A percentile compares a stretch with the other conserved stretches of the same genome.
phyloP scores from a whole-genome alignment of 2,329 filamentous ascomycete species.

The Pseudocercospora musae region DNA sequence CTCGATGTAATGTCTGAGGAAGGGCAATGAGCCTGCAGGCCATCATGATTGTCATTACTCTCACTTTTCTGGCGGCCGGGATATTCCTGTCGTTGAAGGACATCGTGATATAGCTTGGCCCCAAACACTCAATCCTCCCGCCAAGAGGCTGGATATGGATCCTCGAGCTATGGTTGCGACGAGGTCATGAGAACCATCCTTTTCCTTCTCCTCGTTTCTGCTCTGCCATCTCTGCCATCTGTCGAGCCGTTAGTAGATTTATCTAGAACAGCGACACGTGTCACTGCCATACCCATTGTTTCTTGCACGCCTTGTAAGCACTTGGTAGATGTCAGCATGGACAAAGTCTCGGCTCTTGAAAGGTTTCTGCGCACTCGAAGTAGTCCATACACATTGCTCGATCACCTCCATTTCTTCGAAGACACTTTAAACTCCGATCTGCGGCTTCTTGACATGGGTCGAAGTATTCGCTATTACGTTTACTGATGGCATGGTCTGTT shows the following conservation, averaged over 20 bases:
- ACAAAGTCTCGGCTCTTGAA: no score
- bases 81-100: no score
- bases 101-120: no score
- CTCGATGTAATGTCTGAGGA: no score
- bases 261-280: slow-evolving; percentile 11
- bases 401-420: slow-evolving; percentile 85
- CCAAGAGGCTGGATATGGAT: no score
- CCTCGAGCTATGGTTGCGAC: no score
- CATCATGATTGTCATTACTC: no score
- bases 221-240: slow-evolving; percentile 48
- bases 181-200: slow-evolving; percentile 29
- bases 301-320: slow-evolving; percentile 92
- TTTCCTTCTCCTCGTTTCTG: slow-evolving; percentile 41
- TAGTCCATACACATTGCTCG: slow-evolving; percentile 89
- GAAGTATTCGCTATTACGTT: slow-evolving; percentile 82
- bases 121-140: no score
- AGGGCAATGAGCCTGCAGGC: no score
- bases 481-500: slow-evolving; percentile 53
- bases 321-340: slow-evolving; percentile 50
- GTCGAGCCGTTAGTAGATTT: not conserved
- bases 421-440: slow-evolving; percentile 75
- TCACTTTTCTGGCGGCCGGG: no score
- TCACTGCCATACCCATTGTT: slow-evolving; percentile 72
- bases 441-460: slow-evolving; percentile 96
- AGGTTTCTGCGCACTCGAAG: slow-evolving; percentile 68